Percentiles rank a stretch among this genome's conserved stretches.
These are phyloP conservation scores for Moelleriella libera DNA, from an alignment of 2,329 filamentous ascomycete genomes.

Conservation along the genomic window DNA sequence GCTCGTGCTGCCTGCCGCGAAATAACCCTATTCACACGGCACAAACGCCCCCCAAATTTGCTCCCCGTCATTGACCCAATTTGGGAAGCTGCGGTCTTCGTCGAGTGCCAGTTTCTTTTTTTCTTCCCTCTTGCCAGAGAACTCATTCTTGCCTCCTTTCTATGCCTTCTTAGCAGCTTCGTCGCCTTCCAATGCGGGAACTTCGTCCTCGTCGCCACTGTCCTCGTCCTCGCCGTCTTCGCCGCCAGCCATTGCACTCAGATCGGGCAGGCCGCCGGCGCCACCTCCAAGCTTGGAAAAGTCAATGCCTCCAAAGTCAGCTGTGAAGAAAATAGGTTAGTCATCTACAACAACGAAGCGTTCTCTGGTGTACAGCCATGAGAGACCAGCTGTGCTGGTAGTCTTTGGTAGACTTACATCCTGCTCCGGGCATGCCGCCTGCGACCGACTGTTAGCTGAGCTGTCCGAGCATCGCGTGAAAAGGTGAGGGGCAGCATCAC, in stretches of 20 bases:
- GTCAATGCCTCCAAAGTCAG: constrained; percentile 77
- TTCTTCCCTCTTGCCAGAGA: neutral
- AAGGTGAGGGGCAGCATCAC: constrained; percentile 13
- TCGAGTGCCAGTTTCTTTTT: neutral
- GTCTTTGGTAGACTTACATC: constrained; percentile 20
- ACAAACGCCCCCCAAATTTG: neutral
- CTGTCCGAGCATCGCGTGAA: neutral
- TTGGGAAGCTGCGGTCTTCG: neutral
- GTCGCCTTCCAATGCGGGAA: constrained; percentile 56
- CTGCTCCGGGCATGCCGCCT: constrained; percentile 43
- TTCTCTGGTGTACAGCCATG: no score
- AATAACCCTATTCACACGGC: neutral
- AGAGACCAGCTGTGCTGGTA: no score
- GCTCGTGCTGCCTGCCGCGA: neutral
- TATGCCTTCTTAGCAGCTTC: constrained; percentile 27
- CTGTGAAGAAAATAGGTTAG: constrained; percentile 12
- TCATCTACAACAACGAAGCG: no score
- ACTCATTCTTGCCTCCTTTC: constrained; percentile 5
- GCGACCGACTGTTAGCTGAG: neutral
- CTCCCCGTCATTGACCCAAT: no score
- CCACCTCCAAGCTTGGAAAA: constrained; percentile 75
- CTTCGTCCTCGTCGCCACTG: constrained; percentile 51
- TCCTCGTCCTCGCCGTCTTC: constrained; percentile 35
- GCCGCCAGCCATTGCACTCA: constrained; percentile 27
- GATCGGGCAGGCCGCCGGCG: constrained; percentile 13